A percentile compares a stretch with the other conserved stretches of the same genome.
Evolutionary conservation across 1,284 basidiomycete species (phyloP).

Genomic region (Ganoderma boninense): DNA sequence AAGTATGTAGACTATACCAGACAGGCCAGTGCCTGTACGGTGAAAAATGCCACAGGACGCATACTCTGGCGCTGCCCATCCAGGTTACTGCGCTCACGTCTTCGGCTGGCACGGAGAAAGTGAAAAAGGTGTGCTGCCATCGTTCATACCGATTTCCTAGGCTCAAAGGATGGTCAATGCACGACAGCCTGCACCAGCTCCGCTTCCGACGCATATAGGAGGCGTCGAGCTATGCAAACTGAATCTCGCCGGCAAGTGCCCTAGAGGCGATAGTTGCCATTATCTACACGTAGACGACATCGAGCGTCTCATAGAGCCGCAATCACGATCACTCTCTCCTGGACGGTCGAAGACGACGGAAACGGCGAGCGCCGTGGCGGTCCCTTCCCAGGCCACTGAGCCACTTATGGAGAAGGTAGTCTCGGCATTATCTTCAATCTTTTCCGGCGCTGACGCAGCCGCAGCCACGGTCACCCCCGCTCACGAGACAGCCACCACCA

Average conservation of each 20-base stretch:
- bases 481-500: not conserved
- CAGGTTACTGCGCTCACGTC: not conserved
- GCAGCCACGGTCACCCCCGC: not conserved
- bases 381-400: not conserved
- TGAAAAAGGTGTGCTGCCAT: not conserved
- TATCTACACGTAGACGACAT: slow-evolving; percentile 22
- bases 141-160: not conserved
- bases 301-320: not conserved
- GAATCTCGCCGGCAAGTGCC: slow-evolving; percentile 16
- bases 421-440: not conserved
- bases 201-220: not conserved
- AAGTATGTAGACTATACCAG: slow-evolving; percentile 11
- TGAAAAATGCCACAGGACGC: slow-evolving; percentile 17
- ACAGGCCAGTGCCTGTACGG: slow-evolving; percentile 13
- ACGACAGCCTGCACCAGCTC: not conserved
- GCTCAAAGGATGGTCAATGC: not conserved
- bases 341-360: not conserved
- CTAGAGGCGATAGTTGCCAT: slow-evolving; percentile 16
- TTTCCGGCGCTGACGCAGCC: not conserved
- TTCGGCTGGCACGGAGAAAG: not conserved
- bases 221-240: slow-evolving; percentile 24
- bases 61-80: slow-evolving; percentile 15
- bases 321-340: not conserved
- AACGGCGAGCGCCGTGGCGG: not conserved
- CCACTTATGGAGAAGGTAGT: not conserved